A percentile compares a stretch with the other conserved stretches of the same genome.
phyloP scores from a whole-genome alignment of 2,329 filamentous ascomycete genomes.

The Thermochaetoides dissita region DNA sequence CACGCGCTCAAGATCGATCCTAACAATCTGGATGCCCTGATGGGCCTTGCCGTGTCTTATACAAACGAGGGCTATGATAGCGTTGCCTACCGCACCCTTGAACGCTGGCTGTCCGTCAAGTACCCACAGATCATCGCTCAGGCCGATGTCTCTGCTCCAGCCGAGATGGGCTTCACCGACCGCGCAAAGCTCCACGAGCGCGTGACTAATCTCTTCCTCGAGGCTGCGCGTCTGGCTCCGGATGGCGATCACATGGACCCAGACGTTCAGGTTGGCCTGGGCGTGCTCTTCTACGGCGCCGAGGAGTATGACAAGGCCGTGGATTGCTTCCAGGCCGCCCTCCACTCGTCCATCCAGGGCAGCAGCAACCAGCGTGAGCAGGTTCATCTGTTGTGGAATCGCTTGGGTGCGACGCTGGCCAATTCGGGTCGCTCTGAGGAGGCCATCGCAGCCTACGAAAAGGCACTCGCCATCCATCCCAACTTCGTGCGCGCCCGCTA shows the following conservation, averaged over 20 bases:
- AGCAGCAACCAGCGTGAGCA: slow-evolving; percentile 72
- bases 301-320: slow-evolving; percentile 98
- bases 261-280: slow-evolving; percentile 91
- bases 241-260: slow-evolving; percentile 94
- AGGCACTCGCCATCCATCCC: slow-evolving; percentile 74
- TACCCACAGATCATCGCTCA: slow-evolving; percentile 73
- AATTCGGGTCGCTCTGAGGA: slow-evolving; percentile 91
- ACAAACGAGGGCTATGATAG: slow-evolving; percentile 98
- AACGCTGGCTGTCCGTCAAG: slow-evolving; percentile 92
- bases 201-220: slow-evolving; percentile 81
- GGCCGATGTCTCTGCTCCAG: slow-evolving; percentile 55
- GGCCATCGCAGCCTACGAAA: slow-evolving; percentile 91
- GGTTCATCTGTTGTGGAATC: slow-evolving; percentile 91
- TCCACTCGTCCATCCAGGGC: slow-evolving; percentile 73
- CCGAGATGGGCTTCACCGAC: slow-evolving; percentile 91
- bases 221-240: slow-evolving; percentile 81
- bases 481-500: slow-evolving; percentile 97
- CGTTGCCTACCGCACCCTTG: slow-evolving; percentile 87
- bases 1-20: slow-evolving; percentile 80
- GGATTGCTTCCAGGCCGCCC: slow-evolving; percentile 88
- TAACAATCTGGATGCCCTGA: slow-evolving; percentile 74
- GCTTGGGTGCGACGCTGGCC: slow-evolving; percentile 85
- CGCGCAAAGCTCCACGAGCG: slow-evolving; percentile 78
- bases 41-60: slow-evolving; percentile 92
- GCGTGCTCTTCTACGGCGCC: slow-evolving; percentile 92